Evolutionary conservation across 1,284 basidiomycete species (phyloP), one percentile per base, ranked within the genome.

Genomic region (Leccinum griseonigrum): DNA sequence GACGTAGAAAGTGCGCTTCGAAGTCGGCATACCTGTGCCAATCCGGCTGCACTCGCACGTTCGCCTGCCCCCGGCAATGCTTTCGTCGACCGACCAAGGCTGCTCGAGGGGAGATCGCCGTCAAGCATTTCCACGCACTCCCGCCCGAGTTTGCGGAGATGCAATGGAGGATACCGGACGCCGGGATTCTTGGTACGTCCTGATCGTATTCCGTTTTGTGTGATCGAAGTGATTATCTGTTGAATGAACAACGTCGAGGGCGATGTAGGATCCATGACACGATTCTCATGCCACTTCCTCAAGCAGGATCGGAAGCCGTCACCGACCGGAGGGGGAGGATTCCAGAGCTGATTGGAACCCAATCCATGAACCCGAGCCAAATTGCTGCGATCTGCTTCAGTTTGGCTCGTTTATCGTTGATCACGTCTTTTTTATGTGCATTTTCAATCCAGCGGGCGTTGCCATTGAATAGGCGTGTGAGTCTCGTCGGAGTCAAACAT

Each of bases 141-240:
- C 86, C 86, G 1, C 85, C 85, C 0, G 85, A 88, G 68, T 78
- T 79, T 66, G 75, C 77, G 28, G 67, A 64, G 10, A 85, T 87
- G 76, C 81, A 86, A 57, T 88, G 86, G 86, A 82, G 81, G 54
- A 70, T 88, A 69, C 88, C 85, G 59, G 75, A 84, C 66, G 85
- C 85, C 1, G 85, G 86, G 4, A 86, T 83, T 60, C 77, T 80
- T 28, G 84, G 83, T 83, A 57, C 36, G 77, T 73, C 10, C 6
- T 55, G 5, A 7, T 43, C 18, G 18, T 48, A 9, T 13, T 48
- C 46, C 2, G n/a, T 48, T 22, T n/a, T 22, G 46, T 22, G 8
- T 16, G 14, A 40, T 40, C 34, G 8, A 22, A 8, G 43, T 29
- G 36, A 10, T 28, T 6, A 26, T 16, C 58, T 61, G 55, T 62